A percentile compares a stretch with the other conserved stretches of the same genome.
phyloP scores from a whole-genome alignment of 2,329 filamentous ascomycete species.

The Tympanopsis confertula region DNA sequence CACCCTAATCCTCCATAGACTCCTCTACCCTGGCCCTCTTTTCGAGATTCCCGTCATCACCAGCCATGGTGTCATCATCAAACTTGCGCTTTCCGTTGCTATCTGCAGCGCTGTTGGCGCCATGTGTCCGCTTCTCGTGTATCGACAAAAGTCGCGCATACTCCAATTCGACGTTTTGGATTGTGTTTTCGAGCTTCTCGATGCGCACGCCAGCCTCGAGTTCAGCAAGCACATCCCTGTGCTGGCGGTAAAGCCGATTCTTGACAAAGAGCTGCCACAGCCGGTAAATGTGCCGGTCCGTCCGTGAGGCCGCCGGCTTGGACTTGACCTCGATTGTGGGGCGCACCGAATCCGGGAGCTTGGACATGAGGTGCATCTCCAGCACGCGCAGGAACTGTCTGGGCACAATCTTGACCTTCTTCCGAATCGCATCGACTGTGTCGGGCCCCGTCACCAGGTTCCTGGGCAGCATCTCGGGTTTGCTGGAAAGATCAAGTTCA shows the following conservation, averaged over 20 bases:
- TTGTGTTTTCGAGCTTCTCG: conserved; percentile 59
- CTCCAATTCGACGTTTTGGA: conserved; percentile 58
- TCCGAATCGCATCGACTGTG: conserved; percentile 42
- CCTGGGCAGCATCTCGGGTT: conserved; percentile 23
- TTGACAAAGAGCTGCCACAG: conserved; percentile 70
- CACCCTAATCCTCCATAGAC: conserved; percentile 4
- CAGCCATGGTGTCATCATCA: conserved; percentile 14
- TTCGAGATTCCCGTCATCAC: conserved; percentile 12
- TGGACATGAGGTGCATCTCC: conserved; percentile 63
- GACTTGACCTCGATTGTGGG: conserved; percentile 28
- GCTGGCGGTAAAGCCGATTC: conserved; percentile 64
- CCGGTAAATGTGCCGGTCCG: conserved; percentile 50
- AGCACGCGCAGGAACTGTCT: conserved; percentile 67
- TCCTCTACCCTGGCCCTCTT: conserved; percentile 34
- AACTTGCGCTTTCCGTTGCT: conserved; percentile 34
- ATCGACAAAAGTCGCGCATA: conserved; percentile 54
- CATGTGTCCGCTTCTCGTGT: conserved; percentile 26
- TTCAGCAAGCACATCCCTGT: conserved; percentile 59
- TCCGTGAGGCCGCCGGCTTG: conserved; percentile 25
- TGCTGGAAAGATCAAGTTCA: conserved; percentile 32
- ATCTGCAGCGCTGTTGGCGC: conserved; percentile 1
- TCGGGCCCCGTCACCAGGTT: conserved; percentile 45
- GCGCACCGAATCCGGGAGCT: conserved; percentile 42
- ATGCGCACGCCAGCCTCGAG: conserved; percentile 57
- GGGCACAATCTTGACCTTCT: conserved; percentile 57